Conservation (phyloP, 2,329 filamentous ascomycete species). For the Fonsecaea erecta region DNA sequence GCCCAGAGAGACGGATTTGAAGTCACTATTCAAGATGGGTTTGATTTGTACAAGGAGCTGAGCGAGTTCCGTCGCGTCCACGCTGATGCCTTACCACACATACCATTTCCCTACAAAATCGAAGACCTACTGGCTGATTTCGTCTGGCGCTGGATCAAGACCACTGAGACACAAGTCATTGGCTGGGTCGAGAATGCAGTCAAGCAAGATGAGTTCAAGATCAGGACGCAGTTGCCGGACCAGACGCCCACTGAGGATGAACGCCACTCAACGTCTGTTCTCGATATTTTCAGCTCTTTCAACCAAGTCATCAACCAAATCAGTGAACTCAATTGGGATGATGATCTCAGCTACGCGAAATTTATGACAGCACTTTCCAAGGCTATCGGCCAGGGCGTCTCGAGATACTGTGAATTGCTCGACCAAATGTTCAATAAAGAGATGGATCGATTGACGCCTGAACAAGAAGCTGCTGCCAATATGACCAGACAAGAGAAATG, state of each 20-base stretch:
- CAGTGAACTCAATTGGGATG: slow-evolving; percentile 84
- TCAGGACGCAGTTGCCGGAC: slow-evolving; percentile 68
- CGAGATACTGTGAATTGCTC: slow-evolving; percentile 87
- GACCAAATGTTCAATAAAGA: slow-evolving; percentile 85
- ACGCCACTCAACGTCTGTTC: slow-evolving; percentile 87
- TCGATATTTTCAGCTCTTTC: slow-evolving; percentile 93
- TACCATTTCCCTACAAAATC: slow-evolving; percentile 83
- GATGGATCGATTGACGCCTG: slow-evolving; percentile 88
- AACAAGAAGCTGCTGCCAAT: slow-evolving; percentile 77
- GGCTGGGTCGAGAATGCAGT: slow-evolving; percentile 88
- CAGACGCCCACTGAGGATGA: slow-evolving; percentile 74
- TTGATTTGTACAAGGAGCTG: slow-evolving; percentile 88
- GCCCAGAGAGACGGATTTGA: slow-evolving; percentile 72
- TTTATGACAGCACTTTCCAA: slow-evolving; percentile 96
- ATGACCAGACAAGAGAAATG: slow-evolving; percentile 90
- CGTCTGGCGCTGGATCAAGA: slow-evolving; percentile 92
- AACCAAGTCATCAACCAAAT: slow-evolving; percentile 90
- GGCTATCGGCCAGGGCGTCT: slow-evolving; percentile 79
- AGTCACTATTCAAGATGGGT: slow-evolving; percentile 87
- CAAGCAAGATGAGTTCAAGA: slow-evolving; percentile 84
- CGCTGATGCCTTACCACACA: slow-evolving; percentile 70
- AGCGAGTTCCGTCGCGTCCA: slow-evolving; percentile 84
- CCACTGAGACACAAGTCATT: slow-evolving; percentile 77
- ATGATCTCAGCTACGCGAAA: slow-evolving; percentile 89
- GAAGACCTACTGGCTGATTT: slow-evolving; percentile 87